Evolutionary conservation across 129 eudicot species (phyloP).

Genomic region (Logfia minima): DNA sequence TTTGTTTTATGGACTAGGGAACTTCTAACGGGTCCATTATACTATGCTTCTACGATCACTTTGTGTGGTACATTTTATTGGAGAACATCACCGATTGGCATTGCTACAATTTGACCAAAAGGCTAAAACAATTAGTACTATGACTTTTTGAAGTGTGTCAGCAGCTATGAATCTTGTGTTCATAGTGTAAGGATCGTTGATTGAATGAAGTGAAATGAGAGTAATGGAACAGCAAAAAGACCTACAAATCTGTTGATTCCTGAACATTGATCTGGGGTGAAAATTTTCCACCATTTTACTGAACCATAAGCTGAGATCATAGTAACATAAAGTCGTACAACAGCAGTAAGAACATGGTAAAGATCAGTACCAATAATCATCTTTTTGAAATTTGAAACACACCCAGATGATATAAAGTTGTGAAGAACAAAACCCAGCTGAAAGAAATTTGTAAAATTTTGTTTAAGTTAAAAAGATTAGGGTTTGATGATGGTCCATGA

Average conservation of each 20-base stretch:
- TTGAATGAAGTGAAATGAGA: constrained; percentile 92
- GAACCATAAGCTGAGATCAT: constrained; percentile 94
- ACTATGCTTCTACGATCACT: no score
- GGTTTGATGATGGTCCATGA: constrained; percentile 6
- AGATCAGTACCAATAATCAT: constrained; percentile 73
- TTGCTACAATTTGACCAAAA: constrained; percentile 85
- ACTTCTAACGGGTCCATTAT: no score
- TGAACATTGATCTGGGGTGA: constrained; percentile 89
- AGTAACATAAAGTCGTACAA: constrained; percentile 91
- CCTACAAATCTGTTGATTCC: constrained; percentile 94
- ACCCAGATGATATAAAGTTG: constrained; percentile 18
- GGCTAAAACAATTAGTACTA: constrained; percentile 54
- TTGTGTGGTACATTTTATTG: no score
- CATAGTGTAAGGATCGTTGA: constrained; percentile 90
- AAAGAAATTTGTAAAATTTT: neutral
- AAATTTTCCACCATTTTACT: constrained; percentile 93
- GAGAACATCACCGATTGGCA: no score
- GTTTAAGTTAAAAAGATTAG: neutral
- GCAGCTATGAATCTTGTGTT: constrained; percentile 85
- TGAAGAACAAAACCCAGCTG: constrained; percentile 26
- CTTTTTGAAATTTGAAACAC: constrained; percentile 9
- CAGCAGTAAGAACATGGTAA: constrained; percentile 88
- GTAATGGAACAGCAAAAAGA: constrained; percentile 83
- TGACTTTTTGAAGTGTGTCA: constrained; percentile 75
- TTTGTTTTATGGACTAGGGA: no score